Evolutionary conservation across 1,284 basidiomycete genomes (phyloP).

Genomic region (Heterobasidion irregulare): DNA sequence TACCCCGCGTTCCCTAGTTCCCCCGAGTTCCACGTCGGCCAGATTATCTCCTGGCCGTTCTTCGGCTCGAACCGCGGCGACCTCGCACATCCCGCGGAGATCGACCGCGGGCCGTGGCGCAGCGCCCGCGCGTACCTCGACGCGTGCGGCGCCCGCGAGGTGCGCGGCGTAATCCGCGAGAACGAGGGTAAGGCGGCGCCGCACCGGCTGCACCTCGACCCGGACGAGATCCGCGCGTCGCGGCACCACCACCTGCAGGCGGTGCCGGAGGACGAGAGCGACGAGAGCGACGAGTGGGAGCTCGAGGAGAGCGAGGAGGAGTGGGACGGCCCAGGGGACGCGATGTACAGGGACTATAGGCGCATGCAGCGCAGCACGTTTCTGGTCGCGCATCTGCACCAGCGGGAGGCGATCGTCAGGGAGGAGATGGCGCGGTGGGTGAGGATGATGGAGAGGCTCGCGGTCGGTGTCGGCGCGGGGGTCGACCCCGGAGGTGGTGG

Average conservation of each 20-base stretch:
- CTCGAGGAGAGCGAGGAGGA: conserved; percentile 69
- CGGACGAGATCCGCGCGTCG: conserved; percentile 62
- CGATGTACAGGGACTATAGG: conserved; percentile 72
- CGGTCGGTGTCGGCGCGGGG: conserved; percentile 16
- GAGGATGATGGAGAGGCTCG: conserved; percentile 52
- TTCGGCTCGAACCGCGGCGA: conserved; percentile 75
- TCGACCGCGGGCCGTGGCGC: conserved; percentile 70
- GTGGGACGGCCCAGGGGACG: conserved; percentile 62
- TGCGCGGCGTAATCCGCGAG: conserved; percentile 58
- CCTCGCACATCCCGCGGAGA: conserved; percentile 53
- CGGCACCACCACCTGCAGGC: conserved; percentile 57
- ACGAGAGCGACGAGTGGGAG: conserved; percentile 67
- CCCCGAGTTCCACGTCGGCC: conserved; percentile 53
- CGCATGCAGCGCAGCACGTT: conserved; percentile 72
- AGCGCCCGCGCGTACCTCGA: conserved; percentile 47
- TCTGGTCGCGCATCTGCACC: conserved; percentile 55
- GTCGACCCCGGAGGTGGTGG: background rate
- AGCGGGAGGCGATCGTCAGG: conserved; percentile 52
- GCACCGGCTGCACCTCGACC: conserved; percentile 68
- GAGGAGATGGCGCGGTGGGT: conserved; percentile 65
- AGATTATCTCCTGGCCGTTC: conserved; percentile 82
- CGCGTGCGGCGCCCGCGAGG: conserved; percentile 60
- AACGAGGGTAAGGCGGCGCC: conserved; percentile 67
- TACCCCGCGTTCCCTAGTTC: conserved; percentile 2
- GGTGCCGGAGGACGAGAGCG: conserved; percentile 59